These are phyloP conservation scores for Lasiosphaeris hirsuta DNA, from an alignment of 495 filamentous ascomycete genomes.

Conservation along the genomic window DNA sequence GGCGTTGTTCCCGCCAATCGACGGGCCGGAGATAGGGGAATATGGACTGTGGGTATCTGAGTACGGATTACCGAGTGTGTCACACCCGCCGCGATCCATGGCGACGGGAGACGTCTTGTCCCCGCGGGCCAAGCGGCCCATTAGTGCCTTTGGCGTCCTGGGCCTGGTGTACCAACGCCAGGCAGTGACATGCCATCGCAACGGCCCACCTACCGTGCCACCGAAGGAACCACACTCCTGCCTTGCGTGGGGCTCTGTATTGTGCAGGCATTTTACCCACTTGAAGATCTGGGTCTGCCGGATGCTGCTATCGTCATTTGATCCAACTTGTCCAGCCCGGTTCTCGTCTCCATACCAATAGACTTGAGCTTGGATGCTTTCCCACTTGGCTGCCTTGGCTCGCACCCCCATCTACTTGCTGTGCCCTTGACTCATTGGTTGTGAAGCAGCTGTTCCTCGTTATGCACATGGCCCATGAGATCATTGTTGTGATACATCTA, in stretches of 20 bases:
- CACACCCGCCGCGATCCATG: background rate
- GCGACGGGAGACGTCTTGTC: background rate
- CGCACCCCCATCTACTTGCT: background rate
- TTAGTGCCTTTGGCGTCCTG: background rate
- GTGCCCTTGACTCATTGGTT: background rate
- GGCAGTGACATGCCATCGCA: background rate
- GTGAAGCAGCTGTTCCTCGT: background rate
- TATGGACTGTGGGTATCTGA: background rate
- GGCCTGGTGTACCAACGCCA: background rate
- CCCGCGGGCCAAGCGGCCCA: background rate
- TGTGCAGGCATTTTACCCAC: background rate
- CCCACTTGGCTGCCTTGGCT: slow-evolving; percentile 1
- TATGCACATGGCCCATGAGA: background rate
- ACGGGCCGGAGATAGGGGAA: too few relatives aligned
- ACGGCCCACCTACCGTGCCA: slow-evolving; percentile 11
- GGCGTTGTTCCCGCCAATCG: too few relatives aligned
- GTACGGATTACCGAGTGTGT: background rate
- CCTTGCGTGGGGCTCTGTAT: background rate
- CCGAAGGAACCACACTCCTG: slow-evolving; percentile 7
- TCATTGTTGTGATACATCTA: background rate
- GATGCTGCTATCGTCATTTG: background rate
- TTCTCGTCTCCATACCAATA: background rate
- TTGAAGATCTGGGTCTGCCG: slow-evolving; percentile 7
- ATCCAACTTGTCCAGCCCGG: background rate
- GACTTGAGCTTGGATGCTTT: background rate